Percentiles rank a stretch among this genome's conserved stretches.
Conservation (phyloP, 148 eudicot genomes). For the Drosera capensis region DNA sequence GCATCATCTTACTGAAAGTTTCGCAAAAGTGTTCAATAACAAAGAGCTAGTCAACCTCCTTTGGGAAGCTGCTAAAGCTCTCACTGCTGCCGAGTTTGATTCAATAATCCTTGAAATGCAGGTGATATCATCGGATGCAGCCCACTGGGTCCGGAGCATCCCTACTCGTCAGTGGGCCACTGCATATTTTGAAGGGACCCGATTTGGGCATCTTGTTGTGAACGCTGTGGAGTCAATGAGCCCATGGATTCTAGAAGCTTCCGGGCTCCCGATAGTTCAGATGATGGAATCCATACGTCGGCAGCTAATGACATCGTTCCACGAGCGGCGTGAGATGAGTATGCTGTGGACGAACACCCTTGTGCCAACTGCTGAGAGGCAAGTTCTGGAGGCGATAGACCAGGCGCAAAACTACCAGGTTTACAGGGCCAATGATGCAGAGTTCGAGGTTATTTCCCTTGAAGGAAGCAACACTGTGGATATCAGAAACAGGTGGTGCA, state of each 20-base stretch:
- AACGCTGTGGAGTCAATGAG: conserved; percentile 1
- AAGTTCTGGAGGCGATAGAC: not conserved
- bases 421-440: not conserved
- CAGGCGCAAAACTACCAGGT: not conserved
- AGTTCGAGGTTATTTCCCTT: not conserved
- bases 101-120: not conserved
- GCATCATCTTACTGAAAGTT: not conserved
- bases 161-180: not conserved
- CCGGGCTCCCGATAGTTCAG: conserved; percentile 11
- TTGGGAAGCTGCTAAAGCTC: not conserved
- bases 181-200: not conserved
- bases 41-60: not conserved
- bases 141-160: not conserved
- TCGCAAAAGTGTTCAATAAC: not conserved
- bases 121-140: not conserved
- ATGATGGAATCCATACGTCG: conserved; percentile 13
- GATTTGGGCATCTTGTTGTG: not conserved
- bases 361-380: not conserved
- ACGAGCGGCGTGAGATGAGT: conserved; percentile 9
- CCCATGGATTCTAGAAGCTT: conserved; percentile 9
- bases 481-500: conserved; percentile 44
- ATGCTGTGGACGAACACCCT: conserved; percentile 10
- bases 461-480: conserved; percentile 33
- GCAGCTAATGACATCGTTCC: conserved; percentile 12
- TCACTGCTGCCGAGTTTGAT: not conserved